These are phyloP conservation scores for Pholiota adiposa DNA, from an alignment of 1,284 basidiomycete genomes.

Conservation along the genomic window DNA sequence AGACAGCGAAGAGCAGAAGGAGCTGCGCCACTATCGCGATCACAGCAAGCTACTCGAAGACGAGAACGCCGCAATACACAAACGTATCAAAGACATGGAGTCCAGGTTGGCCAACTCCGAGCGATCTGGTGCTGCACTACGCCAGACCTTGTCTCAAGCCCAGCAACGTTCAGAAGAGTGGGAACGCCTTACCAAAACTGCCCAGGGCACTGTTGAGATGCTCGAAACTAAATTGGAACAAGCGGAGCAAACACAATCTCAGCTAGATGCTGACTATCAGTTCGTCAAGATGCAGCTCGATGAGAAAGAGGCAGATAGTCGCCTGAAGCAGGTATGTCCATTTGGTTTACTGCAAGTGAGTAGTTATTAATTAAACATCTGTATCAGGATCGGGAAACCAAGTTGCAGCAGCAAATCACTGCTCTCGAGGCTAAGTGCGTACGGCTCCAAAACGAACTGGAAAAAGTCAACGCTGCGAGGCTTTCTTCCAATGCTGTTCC, in stretches of 20 bases:
- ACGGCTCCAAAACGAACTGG: constrained; percentile 63
- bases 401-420: constrained; percentile 67
- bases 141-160: constrained; percentile 68
- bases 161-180: constrained; percentile 79
- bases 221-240: constrained; percentile 65
- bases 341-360: neutral
- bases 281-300: constrained; percentile 71
- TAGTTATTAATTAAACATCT: neutral
- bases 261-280: constrained; percentile 72
- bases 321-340: constrained; percentile 59
- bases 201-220: constrained; percentile 63
- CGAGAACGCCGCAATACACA: constrained; percentile 69
- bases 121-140: constrained; percentile 56
- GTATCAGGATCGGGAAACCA: constrained; percentile 68
- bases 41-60: constrained; percentile 66
- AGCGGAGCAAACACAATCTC: constrained; percentile 61
- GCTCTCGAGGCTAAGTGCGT: constrained; percentile 64
- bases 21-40: constrained; percentile 68
- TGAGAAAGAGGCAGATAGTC: constrained; percentile 71
- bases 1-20: constrained; percentile 73
- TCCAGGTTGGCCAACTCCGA: constrained; percentile 62
- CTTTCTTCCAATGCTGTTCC: constrained; percentile 29
- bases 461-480: constrained; percentile 50
- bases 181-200: constrained; percentile 77
- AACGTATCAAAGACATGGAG: constrained; percentile 74